Percentiles rank a stretch among this genome's conserved stretches.
Evolutionary conservation across 176 grass and related monocot genomes (phyloP).

Genomic region (Bolboschoenus planiculmis): DNA sequence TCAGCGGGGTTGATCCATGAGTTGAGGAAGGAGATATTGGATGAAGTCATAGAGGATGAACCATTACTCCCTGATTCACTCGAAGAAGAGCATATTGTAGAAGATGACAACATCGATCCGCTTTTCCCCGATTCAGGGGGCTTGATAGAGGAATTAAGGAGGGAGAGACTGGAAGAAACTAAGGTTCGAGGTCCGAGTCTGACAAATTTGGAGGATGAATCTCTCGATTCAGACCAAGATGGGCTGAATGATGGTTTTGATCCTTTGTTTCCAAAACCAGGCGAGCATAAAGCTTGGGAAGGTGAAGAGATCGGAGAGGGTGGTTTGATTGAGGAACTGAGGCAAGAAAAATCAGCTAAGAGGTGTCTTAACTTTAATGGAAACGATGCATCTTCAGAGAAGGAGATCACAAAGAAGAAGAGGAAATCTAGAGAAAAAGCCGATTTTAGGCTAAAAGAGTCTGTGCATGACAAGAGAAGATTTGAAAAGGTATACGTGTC

Average conservation of each 20-base stretch:
- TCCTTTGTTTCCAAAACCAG: constrained; percentile 28
- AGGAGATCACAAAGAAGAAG: constrained; percentile 56
- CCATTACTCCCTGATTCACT: neutral
- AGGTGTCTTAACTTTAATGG: constrained; percentile 61
- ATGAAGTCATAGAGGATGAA: neutral
- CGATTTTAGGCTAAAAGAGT: constrained; percentile 35
- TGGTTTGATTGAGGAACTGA: constrained; percentile 53
- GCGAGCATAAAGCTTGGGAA: constrained; percentile 2
- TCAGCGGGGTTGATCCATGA: constrained; percentile 4
- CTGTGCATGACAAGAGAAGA: constrained; percentile 38
- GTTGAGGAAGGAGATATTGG: constrained; percentile 15
- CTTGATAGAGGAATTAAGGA: constrained; percentile 23
- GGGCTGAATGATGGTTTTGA: constrained; percentile 12
- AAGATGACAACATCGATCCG: constrained; percentile 49
- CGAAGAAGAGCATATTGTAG: neutral
- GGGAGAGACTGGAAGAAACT: constrained; percentile 11
- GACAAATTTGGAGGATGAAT: neutral
- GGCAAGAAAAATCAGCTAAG: constrained; percentile 59
- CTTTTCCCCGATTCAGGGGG: constrained; percentile 31
- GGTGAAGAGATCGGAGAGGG: constrained; percentile 34
- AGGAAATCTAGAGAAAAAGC: constrained; percentile 26
- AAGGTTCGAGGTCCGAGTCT: neutral
- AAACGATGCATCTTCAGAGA: constrained; percentile 27
- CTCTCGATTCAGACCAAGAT: neutral
- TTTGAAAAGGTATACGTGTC: constrained; percentile 45